phyloP scores from a whole-genome alignment of 1,284 basidiomycete species.

The Schizophyllum commune region DNA sequence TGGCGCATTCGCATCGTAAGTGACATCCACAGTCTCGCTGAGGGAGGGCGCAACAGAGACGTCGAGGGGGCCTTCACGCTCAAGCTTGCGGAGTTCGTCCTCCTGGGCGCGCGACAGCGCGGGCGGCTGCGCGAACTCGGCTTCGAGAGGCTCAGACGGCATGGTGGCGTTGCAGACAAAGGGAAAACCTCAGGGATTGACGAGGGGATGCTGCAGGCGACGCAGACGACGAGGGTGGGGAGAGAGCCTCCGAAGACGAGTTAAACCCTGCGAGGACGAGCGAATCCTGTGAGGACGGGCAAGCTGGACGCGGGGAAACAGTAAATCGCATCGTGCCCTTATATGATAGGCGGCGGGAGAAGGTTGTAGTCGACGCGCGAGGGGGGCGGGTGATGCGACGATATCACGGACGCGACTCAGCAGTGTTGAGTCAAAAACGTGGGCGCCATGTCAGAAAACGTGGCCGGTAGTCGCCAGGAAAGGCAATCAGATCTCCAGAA shows the following conservation, averaged over 20 bases:
- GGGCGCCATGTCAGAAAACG: not conserved
- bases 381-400: not conserved
- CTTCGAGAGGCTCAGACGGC: slow-evolving; percentile 30
- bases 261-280: not conserved
- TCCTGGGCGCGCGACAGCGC: slow-evolving; percentile 22
- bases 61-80: slow-evolving; percentile 18
- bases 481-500: not conserved
- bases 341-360: not conserved
- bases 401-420: not conserved
- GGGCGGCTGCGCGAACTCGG: slow-evolving; percentile 22
- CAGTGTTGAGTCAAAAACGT: not conserved
- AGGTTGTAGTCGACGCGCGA: not conserved
- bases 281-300: not conserved
- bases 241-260: too few species aligned
- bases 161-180: slow-evolving; percentile 10
- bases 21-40: not conserved
- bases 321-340: not conserved
- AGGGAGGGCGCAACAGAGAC: not conserved
- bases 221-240: not conserved
- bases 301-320: not conserved
- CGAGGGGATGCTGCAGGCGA: not conserved
- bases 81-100: slow-evolving; percentile 22
- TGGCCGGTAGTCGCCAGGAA: not conserved
- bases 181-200: too few species aligned
- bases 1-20: not conserved